These are phyloP conservation scores for Dictyostelium purpureum DNA, from an alignment of 78 protist species.

Conservation along the genomic window DNA sequence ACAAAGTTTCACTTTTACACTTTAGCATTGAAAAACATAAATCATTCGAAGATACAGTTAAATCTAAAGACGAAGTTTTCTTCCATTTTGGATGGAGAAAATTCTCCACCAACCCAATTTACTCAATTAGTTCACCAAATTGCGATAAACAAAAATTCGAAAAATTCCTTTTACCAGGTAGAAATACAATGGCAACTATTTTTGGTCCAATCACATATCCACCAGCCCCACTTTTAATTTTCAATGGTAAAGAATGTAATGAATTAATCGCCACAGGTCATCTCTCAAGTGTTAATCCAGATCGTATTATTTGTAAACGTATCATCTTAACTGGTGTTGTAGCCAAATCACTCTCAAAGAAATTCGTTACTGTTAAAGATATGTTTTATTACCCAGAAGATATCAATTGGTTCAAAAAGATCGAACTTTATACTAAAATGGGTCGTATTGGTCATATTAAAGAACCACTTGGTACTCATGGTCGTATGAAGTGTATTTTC, in stretches of 20 bases:
- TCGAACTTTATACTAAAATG: conserved; percentile 96
- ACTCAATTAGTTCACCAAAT: conserved; percentile 70
- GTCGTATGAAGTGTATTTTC: conserved; percentile 87
- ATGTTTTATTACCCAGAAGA: conserved; percentile 98
- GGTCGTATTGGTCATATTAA: conserved; percentile 97
- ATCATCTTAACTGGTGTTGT: conserved; percentile 96
- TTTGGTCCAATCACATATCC: conserved; percentile 88
- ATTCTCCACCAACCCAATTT: conserved; percentile 83
- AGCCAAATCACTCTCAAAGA: conserved; percentile 86
- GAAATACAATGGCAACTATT: conserved; percentile 83
- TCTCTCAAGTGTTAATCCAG: conserved; percentile 89
- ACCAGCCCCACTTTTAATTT: conserved; percentile 88
- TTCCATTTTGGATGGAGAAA: conserved; percentile 85
- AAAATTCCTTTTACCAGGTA: conserved; percentile 85
- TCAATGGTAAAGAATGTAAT: conserved; percentile 34
- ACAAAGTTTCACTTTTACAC: conserved; percentile 92
- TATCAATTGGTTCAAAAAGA: conserved; percentile 97
- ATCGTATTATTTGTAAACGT: conserved; percentile 94
- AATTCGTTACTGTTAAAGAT: conserved; percentile 88
- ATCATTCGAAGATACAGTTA: conserved; percentile 74
- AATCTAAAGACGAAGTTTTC: conserved; percentile 77
- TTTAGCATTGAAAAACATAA: conserved; percentile 74
- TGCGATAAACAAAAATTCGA: conserved; percentile 88
- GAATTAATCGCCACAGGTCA: conserved; percentile 87
- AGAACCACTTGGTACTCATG: conserved; percentile 93